Conservation (phyloP, 208 protist genomes). For the Trypanosoma boissoni region DNA sequence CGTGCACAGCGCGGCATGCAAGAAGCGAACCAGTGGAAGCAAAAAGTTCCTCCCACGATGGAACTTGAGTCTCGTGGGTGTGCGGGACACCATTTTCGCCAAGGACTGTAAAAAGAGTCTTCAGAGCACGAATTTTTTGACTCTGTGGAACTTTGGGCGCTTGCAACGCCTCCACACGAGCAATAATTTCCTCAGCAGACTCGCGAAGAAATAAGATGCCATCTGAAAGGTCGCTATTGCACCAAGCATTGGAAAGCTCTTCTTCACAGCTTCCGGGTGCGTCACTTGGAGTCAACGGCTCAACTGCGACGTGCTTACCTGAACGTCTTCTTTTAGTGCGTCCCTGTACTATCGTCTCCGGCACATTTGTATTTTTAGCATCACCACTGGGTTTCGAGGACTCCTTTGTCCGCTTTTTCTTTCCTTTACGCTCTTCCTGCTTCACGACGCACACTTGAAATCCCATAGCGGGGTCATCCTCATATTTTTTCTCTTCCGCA, state of each 20-base stretch:
- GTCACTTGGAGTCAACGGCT: no score
- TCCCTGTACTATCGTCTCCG: slow-evolving; percentile 1
- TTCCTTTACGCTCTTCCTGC: slow-evolving; percentile 10
- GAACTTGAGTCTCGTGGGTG: slow-evolving; percentile 62
- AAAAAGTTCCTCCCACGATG: slow-evolving; percentile 70
- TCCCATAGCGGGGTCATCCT: slow-evolving; percentile 79
- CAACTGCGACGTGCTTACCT: slow-evolving; percentile 7
- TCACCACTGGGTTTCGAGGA: no score
- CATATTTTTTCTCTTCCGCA: slow-evolving; percentile 74
- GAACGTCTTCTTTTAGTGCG: slow-evolving; percentile 19
- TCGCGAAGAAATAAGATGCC: slow-evolving; percentile 52
- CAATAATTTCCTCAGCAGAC: slow-evolving; percentile 58
- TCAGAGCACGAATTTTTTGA: slow-evolving; percentile 83
- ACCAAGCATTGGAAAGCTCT: not conserved
- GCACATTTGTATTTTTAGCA: slow-evolving; percentile 12
- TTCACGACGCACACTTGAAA: slow-evolving; percentile 33
- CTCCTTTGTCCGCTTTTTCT: slow-evolving; percentile 6
- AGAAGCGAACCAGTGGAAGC: slow-evolving; percentile 58
- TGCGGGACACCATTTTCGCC: slow-evolving; percentile 73
- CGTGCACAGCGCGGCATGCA: slow-evolving; percentile 39
- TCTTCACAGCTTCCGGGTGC: slow-evolving; percentile 8
- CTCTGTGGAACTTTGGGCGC: slow-evolving; percentile 72
- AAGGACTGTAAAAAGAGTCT: slow-evolving; percentile 79
- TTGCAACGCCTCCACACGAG: slow-evolving; percentile 75
- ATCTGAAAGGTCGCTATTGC: slow-evolving; percentile 17